Base-by-base conservation (phyloP, 805 yeast genomes). In the Scheffersomyces amazonensis region DNA sequence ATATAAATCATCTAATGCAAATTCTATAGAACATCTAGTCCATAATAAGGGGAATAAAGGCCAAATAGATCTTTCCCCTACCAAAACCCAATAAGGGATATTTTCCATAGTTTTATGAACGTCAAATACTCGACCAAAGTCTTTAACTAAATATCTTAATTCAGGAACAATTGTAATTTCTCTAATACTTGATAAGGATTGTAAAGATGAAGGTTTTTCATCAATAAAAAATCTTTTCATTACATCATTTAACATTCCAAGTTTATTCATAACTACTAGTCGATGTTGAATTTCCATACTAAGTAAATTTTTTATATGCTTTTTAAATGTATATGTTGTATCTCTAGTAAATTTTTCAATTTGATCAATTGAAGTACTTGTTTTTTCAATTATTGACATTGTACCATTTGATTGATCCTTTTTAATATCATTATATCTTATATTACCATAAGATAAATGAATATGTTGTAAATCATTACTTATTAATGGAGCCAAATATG, bases 31-130 rank as follows among this genome's bases (percentile, higher is more conserved):
- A 52, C 96, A 87, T 33, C 99, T 69, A 1, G 96, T 84, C 80
- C 89, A 82, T 21, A 93, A 69, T 25, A 89, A 66, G 0, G 96
- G 87, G 43, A 87, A 70, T 36, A 87, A 76, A 1, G 96, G 95
- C 98, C 98, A 93, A 1, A 89, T 88, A 31, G 96, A 84, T 46
- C 84, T 71, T 58, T 91, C 97, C 4, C 99, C 99, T 22, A 90
- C 87, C 36, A 76, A 66, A 11, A 89, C 80, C 95, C 97, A 91
- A 54, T 88, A 87, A 4, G 88, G 84, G 16, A 89, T 83, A 56
- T 87, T 89, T 41, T 79, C 83, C 53, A 67, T 60, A 18, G 80
- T 71, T 48, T 83, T 74, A 50, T 82, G 82, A 3, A 86, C 83
- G 54, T 88, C 96, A 52, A 88, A 76, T 0, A 89, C 81, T 47